Base-by-base conservation (phyloP, 306 rosid genomes). In the Quercus rubra region DNA sequence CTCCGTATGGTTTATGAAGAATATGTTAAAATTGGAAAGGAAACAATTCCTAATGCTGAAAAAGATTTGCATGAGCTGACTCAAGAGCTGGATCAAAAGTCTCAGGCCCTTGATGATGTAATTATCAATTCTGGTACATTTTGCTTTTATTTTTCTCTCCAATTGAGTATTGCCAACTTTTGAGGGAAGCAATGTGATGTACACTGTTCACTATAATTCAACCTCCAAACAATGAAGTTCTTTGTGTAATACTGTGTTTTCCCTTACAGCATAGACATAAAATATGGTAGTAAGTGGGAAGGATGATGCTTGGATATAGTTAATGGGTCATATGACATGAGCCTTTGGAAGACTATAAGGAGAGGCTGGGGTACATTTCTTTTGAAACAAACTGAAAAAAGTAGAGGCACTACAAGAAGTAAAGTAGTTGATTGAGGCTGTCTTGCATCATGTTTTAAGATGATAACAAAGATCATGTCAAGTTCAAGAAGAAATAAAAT, bases 51-150 rank as follows among this genome's bases (percentile, higher is more conserved):
- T 75, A 85, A 84, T 67, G 79, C 91, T 13, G 94, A 94, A 87
- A 92, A 85, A 80, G 97, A 92, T 78, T 88, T 92, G 30, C 81
- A 73, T 59, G 86, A 81, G 83, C 89, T 84, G 69, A 81, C 79
- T 31, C 92, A 91, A 79, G 97, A 91, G 88, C 80, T 91, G 86
- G 89, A 91, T 80, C 80, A 85, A 56, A 91, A 89, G 87, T 85
- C 97, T 73, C 95, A 86, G 77, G 90, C 90, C 70, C 90, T 91
- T 63, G 97, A 92, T 83, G 99, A 94, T 83, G 99, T 94, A 92
- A 90, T 58, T 68, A 18, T 20, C 85, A 62, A 71, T 11, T 78
- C 74, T 77, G 35, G 20, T 66, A 73, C 77, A 61, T 43, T 51
- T 85, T 80, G 73, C 76, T 86, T 71, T 70, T 74, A 33, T 59